Base-by-base conservation (phyloP, 2,329 filamentous ascomycete species). In the Sporothrix curviconia region DNA sequence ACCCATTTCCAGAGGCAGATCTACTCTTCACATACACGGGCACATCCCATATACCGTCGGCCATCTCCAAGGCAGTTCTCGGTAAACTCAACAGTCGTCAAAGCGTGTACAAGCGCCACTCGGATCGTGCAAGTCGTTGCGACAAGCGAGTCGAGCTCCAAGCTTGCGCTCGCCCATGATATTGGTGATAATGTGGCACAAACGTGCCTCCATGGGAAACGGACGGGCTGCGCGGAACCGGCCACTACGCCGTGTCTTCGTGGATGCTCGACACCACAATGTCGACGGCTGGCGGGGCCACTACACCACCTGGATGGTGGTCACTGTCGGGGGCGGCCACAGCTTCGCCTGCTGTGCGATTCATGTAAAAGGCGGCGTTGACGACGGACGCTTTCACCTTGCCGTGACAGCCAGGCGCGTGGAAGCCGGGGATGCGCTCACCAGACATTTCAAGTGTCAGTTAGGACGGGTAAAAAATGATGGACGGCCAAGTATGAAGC, bases 271-370 rank as follows among this genome's bases (percentile, higher is more conserved):
- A 30, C 5, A 56, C 44, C 22, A 49, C 25, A 24, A 56, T 47
- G n/a, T 56, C 54, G 34, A 56, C 54, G 24, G 54, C 24, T 4
- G 53, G 53, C 43, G 54, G 54, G 32, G 34, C 54, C 43, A 40
- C 34, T 50, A 56, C 28, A n/a, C n/a, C n/a, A n/a, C 49, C 53
- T 19, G 39, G 40, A 22, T 50, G 28, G 7, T n/a, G 28, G 7
- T 50, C 47, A n/a, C 30, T 11, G 5, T 51, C 49, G 1, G 32
- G 22, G 4, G 19, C 19, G 14, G 24, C 32, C 34, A 19, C 19
- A 2, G 28, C 32, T 7, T 39, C 19, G 12, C 49, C 49, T 1
- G 49, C 40, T 9, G 17, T n/a, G 34, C 49, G 49, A 24, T 51
- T 34, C 11, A 22, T n/a, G 49, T 51, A n/a, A n/a, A n/a, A 51